phyloP scores from a whole-genome alignment of 495 filamentous ascomycete species.

The Penicillium parvum region DNA sequence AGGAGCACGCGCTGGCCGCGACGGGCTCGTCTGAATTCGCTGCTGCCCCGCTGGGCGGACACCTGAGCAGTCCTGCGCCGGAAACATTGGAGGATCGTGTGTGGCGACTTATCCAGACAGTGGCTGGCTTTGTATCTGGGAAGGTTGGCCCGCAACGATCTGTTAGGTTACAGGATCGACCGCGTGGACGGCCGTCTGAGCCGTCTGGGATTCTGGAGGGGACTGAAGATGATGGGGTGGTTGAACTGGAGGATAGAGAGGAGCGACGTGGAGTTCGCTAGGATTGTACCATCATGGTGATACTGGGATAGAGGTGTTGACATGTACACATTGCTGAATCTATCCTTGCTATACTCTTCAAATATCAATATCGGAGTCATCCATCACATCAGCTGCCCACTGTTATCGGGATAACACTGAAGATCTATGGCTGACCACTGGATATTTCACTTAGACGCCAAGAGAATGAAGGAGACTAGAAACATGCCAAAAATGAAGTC shows the following conservation, averaged over 20 bases:
- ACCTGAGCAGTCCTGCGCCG: slow-evolving; percentile 18
- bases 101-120: slow-evolving; percentile 59
- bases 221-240: slow-evolving; percentile 58
- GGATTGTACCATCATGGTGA: slow-evolving; percentile 9
- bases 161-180: slow-evolving; percentile 37
- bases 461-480: too few species aligned
- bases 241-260: slow-evolving; percentile 58
- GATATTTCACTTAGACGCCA: too few species aligned
- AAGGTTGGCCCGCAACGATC: slow-evolving; percentile 9
- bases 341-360: too few species aligned
- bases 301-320: slow-evolving; percentile 13
- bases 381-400: too few species aligned
- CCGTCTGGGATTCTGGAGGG: slow-evolving; percentile 59
- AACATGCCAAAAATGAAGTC: too few species aligned
- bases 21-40: slow-evolving; percentile 41
- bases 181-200: slow-evolving; percentile 40
- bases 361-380: too few species aligned
- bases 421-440: too few species aligned
- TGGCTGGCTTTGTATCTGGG: slow-evolving; percentile 31
- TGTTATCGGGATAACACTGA: too few species aligned
- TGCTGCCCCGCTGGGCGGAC: slow-evolving; percentile 27
- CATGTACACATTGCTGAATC: slow-evolving; percentile 9
- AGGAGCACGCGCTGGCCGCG: slow-evolving; percentile 61
- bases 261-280: slow-evolving; percentile 10
- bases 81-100: slow-evolving; percentile 58